These are phyloP conservation scores for Hippophae rhamnoides DNA, from an alignment of 306 rosid species.

Conservation along the genomic window DNA sequence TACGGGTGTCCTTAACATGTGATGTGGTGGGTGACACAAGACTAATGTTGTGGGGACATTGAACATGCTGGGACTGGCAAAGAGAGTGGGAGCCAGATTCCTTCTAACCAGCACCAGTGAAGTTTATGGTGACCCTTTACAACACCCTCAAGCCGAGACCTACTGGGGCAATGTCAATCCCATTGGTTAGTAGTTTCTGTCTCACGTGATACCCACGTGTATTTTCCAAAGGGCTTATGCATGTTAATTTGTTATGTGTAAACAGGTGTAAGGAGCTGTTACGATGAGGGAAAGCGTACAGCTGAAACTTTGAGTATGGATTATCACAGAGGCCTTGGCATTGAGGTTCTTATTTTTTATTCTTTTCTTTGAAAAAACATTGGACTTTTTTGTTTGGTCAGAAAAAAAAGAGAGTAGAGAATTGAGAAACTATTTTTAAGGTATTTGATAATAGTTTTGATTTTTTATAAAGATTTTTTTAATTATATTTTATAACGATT, in stretches of 20 bases:
- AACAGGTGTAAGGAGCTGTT: constrained; percentile 87
- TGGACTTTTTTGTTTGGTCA: no score
- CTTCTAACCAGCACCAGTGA: constrained; percentile 88
- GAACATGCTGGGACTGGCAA: constrained; percentile 85
- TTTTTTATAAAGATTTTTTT: no score
- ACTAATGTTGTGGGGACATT: constrained; percentile 91
- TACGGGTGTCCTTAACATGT: constrained; percentile 38
- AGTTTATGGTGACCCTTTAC: constrained; percentile 91
- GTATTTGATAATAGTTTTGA: no score
- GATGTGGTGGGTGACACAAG: constrained; percentile 43
- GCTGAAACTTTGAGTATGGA: constrained; percentile 92
- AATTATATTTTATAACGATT: no score
- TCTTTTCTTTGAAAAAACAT: no score
- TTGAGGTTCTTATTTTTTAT: constrained; percentile 43
- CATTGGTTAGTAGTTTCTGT: constrained; percentile 39
- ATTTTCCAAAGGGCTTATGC: no score
- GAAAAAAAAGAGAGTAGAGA: no score
- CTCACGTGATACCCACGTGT: background rate
- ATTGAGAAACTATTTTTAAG: no score
- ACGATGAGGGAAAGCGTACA: constrained; percentile 89
- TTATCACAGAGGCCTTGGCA: constrained; percentile 85
- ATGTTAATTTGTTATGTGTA: background rate
- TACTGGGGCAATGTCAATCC: constrained; percentile 98
- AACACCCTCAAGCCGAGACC: constrained; percentile 83
- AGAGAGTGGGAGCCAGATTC: constrained; percentile 78